These are phyloP conservation scores for Lepraria neglecta DNA, from an alignment of 495 filamentous ascomycete species.

Conservation along the genomic window DNA sequence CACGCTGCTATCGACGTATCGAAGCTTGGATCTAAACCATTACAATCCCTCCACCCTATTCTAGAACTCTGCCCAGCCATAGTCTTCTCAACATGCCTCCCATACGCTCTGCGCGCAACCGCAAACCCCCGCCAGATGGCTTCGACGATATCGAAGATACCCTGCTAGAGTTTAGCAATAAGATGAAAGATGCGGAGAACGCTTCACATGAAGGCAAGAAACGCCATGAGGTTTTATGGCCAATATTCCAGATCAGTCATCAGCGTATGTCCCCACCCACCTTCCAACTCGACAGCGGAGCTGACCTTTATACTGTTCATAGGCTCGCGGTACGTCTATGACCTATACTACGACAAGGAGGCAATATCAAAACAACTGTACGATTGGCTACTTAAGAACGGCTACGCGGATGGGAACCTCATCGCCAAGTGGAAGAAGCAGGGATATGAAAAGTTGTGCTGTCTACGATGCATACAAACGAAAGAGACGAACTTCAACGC, in stretches of 20 bases:
- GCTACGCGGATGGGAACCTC: constrained; percentile 86
- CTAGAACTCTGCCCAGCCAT: no score
- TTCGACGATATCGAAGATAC: constrained; percentile 97
- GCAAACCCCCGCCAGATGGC: constrained; percentile 88
- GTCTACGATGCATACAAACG: constrained; percentile 91
- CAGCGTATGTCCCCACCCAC: constrained; percentile 56
- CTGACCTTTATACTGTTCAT: not conserved
- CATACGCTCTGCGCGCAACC: constrained; percentile 65
- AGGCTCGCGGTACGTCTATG: constrained; percentile 88
- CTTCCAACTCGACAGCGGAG: not conserved
- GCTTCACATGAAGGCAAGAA: constrained; percentile 68
- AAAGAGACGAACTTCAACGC: constrained; percentile 99
- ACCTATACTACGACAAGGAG: constrained; percentile 96
- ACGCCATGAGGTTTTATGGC: constrained; percentile 87
- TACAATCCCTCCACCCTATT: not conserved
- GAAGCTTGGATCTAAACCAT: not conserved
- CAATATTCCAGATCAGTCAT: constrained; percentile 94
- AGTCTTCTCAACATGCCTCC: constrained; percentile 63
- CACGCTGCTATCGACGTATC: not conserved
- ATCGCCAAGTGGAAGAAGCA: constrained; percentile 99
- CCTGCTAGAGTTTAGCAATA: constrained; percentile 89
- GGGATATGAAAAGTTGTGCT: constrained; percentile 98
- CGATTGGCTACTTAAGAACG: constrained; percentile 94
- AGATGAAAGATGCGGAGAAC: constrained; percentile 98
- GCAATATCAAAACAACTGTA: constrained; percentile 87